Base-by-base conservation (phyloP, 2,329 filamentous ascomycete genomes). In the Phyllosticta paracitricarpa region DNA sequence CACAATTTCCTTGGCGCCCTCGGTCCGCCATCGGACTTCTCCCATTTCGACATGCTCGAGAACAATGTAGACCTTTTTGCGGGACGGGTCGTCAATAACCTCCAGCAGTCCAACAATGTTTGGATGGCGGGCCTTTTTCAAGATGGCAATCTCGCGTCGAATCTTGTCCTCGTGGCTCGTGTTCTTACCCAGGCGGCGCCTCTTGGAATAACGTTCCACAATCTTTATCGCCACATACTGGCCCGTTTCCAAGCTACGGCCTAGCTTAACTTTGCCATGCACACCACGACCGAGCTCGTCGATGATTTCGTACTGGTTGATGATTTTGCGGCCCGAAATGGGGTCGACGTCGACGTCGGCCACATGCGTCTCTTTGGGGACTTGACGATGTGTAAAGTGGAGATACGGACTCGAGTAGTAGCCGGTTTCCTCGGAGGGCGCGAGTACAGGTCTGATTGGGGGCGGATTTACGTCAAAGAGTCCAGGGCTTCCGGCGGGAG, bases 1-100 rank as follows among this genome's bases (percentile, higher is more conserved):
- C 67, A 89, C 89, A 65, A 97, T 89, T 69, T 91, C 89, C 61
- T 87, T 88, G 6, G 91, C 80, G 5, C 91, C 93, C 75, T 92
- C 91, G 72, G 89, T 93, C 60, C 94, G 85, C 94, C 94, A 99
- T 56, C 91, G 83, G 62, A 99, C 90, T 76, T 99, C 94, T 58
- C 94, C 93, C 51, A 93, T 83, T 72, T 97, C 91, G 61, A 97
- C 92, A 74, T 93, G 93, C 74, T 99, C 94, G 53, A 99, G 82
- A 22, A 97, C 90, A 77, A 99, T 93, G 77, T 99, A 99, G 64
- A 99, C 96, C 77, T 99, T 99, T 77, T 95, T 94, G 62, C 91
- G 85, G 69, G 91, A 90, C 1, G 93, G 93, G 72, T 99, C 94
- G 72, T 99, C 94, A 68, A 99, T 97, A 69, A 99, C 92, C 76